Base-by-base conservation (phyloP, 495 filamentous ascomycete species). In the Cetradonia linearis region DNA sequence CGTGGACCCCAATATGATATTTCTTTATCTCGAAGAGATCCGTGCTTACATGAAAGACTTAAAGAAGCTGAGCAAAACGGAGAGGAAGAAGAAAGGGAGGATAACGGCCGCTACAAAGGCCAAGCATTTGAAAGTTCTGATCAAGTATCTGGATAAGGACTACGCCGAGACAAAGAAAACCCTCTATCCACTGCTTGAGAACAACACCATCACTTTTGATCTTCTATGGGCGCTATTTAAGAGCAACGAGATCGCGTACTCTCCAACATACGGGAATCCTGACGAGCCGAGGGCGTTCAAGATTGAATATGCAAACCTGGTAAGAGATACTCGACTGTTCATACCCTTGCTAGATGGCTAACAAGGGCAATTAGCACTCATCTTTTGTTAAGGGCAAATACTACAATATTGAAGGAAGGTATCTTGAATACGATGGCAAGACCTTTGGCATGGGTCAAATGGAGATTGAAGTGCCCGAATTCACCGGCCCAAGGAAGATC, bases 261-360 rank as follows among this genome's bases (percentile, higher is more conserved):
- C 87, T 0, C 82, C 82, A 3, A 93, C 89, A 1, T 93, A 95
- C 64, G 87, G 87, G 3, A 84, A 80, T 48, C 70, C 77, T 20
- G 89, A 94, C 54, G 87, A 95, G 67, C 90, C 91, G 2, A 84
- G 89, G 36, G 87, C 88, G n/a, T 91, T 95, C 78, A 92, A 88
- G 68, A 83, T 95, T 31, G 89, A 93, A 59, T 85, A 87, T 58
- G 86, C 86, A 1, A 82, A 83, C 68, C 88, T 78, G 59, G 66
- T 67, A 49, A 55, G 50, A 11, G 14, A 27, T 5, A n/a, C 1
- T 7, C 10, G 23, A 46, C 40, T 14, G 5, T 33, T 3, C 5
- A 20, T 23, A 0, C 23, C 31, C 13, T 11, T 37, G 27, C 36
- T 13, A 11, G 10, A 1, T 48, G 16, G 23, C 60, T 58, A 23